Conservation (phyloP, 768 basidiomycete genomes). For the Ephemerocybe angulata region DNA sequence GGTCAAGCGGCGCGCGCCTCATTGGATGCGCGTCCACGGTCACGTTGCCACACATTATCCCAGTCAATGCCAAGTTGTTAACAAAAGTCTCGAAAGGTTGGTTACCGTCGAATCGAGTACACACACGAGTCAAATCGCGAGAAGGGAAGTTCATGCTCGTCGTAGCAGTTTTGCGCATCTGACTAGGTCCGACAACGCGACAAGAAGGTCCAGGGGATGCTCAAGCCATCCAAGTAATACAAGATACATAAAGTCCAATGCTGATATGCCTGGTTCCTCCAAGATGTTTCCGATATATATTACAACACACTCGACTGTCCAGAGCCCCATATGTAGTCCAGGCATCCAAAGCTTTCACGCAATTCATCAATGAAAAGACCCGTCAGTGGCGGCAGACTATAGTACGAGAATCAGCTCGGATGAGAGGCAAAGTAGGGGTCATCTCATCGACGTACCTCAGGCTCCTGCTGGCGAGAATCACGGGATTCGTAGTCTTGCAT, state of each 20-base stretch:
- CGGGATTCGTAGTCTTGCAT: constrained; percentile 44
- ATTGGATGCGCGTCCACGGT: too few species aligned
- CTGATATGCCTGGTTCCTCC: neutral
- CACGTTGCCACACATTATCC: too few species aligned
- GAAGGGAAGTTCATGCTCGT: too few species aligned
- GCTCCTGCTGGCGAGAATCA: constrained; percentile 27
- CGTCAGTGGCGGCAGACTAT: constrained; percentile 21
- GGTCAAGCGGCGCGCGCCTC: too few species aligned
- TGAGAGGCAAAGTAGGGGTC: neutral
- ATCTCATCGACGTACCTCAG: constrained; percentile 17
- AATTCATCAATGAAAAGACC: too few species aligned
- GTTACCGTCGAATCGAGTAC: too few species aligned
- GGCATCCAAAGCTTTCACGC: neutral
- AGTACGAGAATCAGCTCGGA: neutral
- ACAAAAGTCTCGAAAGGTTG: too few species aligned
- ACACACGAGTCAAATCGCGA: too few species aligned
- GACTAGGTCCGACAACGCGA: too few species aligned
- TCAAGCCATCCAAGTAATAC: neutral
- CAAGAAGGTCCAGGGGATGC: too few species aligned
- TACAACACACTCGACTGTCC: constrained; percentile 1
- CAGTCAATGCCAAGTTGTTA: too few species aligned
- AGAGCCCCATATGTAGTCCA: constrained; percentile 1
- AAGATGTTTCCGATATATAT: constrained; percentile 6
- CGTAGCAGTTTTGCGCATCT: too few species aligned
- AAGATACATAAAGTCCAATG: constrained; percentile 5